These are phyloP conservation scores for Trichosporon ovoides DNA, from an alignment of 1,284 basidiomycete genomes.

Conservation along the genomic window DNA sequence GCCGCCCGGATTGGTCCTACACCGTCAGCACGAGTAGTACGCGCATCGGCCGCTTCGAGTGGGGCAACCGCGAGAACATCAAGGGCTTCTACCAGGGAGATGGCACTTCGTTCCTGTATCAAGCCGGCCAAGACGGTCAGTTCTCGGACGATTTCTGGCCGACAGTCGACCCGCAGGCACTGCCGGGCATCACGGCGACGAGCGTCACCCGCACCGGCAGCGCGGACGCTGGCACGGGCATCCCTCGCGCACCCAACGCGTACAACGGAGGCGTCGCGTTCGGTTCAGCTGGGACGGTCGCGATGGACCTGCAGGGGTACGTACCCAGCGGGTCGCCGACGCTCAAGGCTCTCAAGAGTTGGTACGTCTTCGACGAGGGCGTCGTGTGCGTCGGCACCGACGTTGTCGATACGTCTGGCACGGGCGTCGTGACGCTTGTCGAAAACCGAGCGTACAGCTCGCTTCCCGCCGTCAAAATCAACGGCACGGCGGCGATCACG, in stretches of 20 bases:
- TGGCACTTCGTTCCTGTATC: neutral
- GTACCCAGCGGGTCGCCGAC: neutral
- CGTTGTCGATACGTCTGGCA: neutral
- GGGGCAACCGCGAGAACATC: conserved; percentile 6
- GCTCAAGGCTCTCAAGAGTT: neutral
- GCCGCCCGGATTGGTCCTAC: conserved; percentile 1
- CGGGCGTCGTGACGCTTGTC: neutral
- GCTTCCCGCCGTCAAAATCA: no score
- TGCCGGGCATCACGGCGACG: neutral
- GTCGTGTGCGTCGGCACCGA: neutral
- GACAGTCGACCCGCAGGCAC: neutral
- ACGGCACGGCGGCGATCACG: neutral
- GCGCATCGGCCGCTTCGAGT: conserved; percentile 5
- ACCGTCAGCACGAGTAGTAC: neutral
- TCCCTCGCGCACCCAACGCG: neutral
- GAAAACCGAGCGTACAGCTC: neutral
- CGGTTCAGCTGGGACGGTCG: neutral
- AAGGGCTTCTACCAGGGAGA: conserved; percentile 2
- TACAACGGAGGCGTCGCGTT: neutral
- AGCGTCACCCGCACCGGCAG: neutral
- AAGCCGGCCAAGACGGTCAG: neutral
- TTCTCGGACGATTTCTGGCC: conserved; percentile 3
- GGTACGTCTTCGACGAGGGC: neutral
- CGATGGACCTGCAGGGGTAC: neutral
- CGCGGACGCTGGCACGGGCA: neutral